Conservation (phyloP, 352 stramenopile genomes). For the Vaucheria bursata region DNA sequence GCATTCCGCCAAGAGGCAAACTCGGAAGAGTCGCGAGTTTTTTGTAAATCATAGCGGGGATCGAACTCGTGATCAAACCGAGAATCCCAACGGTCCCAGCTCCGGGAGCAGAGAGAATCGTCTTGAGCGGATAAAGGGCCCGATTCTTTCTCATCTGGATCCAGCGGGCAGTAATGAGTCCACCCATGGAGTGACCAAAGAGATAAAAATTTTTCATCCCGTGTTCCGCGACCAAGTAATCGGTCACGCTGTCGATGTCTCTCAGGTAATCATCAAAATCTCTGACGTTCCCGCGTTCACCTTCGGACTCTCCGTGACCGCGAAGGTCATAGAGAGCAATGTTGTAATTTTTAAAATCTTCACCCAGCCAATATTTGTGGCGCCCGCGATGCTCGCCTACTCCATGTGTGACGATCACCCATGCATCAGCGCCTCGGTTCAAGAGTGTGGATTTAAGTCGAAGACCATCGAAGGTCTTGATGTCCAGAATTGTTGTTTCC, state of each 20-base stretch:
- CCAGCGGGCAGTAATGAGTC: neutral
- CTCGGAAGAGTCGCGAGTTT: neutral
- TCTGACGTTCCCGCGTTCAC: neutral
- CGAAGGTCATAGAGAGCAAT: neutral
- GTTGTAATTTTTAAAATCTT: neutral
- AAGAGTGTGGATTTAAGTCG: too few relatives aligned
- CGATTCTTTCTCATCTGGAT: neutral
- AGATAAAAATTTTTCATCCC: neutral
- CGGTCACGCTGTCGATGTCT: neutral
- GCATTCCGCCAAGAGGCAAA: neutral
- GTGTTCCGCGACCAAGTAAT: neutral
- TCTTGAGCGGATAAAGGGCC: neutral
- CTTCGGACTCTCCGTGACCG: neutral
- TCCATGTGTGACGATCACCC: slow-evolving; percentile 1
- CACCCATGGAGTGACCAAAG: slow-evolving; percentile 1
- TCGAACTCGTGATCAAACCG: neutral
- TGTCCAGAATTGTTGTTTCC: too few relatives aligned
- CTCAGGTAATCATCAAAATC: neutral
- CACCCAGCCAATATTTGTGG: neutral
- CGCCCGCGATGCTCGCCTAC: neutral
- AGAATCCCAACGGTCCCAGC: neutral
- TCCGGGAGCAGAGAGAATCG: neutral
- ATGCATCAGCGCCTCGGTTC: neutral
- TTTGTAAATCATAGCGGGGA: neutral
- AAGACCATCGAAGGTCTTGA: too few relatives aligned